These are phyloP conservation scores for Claviceps purpurea DNA, from an alignment of 2,329 filamentous ascomycete genomes.

Conservation along the genomic window DNA sequence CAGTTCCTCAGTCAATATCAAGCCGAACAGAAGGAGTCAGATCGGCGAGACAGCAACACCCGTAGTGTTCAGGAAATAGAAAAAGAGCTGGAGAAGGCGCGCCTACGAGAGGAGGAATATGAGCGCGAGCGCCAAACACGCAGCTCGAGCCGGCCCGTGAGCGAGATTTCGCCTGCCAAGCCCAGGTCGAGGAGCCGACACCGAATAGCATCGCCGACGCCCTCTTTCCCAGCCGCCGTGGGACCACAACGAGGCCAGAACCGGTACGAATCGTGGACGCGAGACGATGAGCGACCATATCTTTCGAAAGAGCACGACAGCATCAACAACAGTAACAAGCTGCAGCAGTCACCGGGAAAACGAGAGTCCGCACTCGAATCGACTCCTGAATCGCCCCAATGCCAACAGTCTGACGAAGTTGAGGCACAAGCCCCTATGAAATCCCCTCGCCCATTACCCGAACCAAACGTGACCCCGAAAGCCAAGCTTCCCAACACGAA, in stretches of 20 bases:
- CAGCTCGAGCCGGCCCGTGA: slow-evolving; percentile 15
- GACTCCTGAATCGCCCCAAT: slow-evolving; percentile 2
- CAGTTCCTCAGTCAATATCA: slow-evolving; percentile 83
- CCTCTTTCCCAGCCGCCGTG: neutral
- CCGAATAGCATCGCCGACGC: slow-evolving; percentile 1
- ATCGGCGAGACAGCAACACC: slow-evolving; percentile 25
- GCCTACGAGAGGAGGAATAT: slow-evolving; percentile 50
- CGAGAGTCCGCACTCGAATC: slow-evolving; percentile 14
- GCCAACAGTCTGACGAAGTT: neutral
- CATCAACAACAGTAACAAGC: slow-evolving; percentile 8
- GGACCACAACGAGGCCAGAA: slow-evolving; percentile 14
- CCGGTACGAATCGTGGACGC: slow-evolving; percentile 50
- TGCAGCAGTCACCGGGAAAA: slow-evolving; percentile 21
- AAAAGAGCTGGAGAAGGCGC: slow-evolving; percentile 48
- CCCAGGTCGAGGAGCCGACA: slow-evolving; percentile 14
- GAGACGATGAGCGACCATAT: slow-evolving; percentile 51
- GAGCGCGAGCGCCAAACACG: slow-evolving; percentile 40
- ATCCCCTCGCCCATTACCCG: slow-evolving; percentile 27
- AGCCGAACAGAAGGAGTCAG: slow-evolving; percentile 41
- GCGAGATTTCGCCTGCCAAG: slow-evolving; percentile 6
- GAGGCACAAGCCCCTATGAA: neutral
- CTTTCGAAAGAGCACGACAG: slow-evolving; percentile 38
- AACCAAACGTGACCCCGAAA: slow-evolving; percentile 19
- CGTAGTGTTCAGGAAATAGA: slow-evolving; percentile 59
- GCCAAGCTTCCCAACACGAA: slow-evolving; percentile 21